Evolutionary conservation across 768 basidiomycete species (phyloP).

Genomic region (Termitomyces sp.): DNA sequence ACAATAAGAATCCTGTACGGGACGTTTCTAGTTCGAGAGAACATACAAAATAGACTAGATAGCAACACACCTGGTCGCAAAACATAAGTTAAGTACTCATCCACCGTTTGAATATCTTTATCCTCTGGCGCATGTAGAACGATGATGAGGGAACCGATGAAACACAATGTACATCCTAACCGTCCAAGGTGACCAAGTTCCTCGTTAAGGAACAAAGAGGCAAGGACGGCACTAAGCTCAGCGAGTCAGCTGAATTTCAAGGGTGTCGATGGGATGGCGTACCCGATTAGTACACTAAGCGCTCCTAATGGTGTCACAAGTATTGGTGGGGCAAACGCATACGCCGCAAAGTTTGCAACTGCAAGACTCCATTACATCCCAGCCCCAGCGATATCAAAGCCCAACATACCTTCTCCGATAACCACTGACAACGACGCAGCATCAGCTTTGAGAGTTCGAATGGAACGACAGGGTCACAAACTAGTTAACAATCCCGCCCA

Average conservation of each 20-base stretch:
- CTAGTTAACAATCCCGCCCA: constrained; percentile 93
- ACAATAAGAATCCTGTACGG: constrained; percentile 76
- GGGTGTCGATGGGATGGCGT: constrained; percentile 19
- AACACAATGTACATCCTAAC: constrained; percentile 76
- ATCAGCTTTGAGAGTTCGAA: constrained; percentile 1
- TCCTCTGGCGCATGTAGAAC: constrained; percentile 96
- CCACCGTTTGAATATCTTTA: constrained; percentile 87
- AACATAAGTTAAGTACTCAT: constrained; percentile 90
- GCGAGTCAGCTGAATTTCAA: background rate
- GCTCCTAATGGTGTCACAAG: constrained; percentile 98
- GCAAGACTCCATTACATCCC: constrained; percentile 5
- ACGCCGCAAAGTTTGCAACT: constrained; percentile 93
- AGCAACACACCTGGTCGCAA: constrained; percentile 72
- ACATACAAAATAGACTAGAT: background rate
- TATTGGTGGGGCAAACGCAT: constrained; percentile 96
- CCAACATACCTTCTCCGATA: constrained; percentile 72
- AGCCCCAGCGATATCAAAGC: background rate
- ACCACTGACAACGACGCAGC: constrained; percentile 54
- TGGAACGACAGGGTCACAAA: constrained; percentile 37
- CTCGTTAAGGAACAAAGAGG: constrained; percentile 89
- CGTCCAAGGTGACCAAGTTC: constrained; percentile 91
- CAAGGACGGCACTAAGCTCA: constrained; percentile 76
- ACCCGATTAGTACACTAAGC: constrained; percentile 95
- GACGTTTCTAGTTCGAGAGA: background rate
- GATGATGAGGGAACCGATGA: constrained; percentile 89